A percentile compares a stretch with the other conserved stretches of the same genome.
Conservation (phyloP, 495 filamentous ascomycete genomes). For the Jackrogersella minutella region DNA sequence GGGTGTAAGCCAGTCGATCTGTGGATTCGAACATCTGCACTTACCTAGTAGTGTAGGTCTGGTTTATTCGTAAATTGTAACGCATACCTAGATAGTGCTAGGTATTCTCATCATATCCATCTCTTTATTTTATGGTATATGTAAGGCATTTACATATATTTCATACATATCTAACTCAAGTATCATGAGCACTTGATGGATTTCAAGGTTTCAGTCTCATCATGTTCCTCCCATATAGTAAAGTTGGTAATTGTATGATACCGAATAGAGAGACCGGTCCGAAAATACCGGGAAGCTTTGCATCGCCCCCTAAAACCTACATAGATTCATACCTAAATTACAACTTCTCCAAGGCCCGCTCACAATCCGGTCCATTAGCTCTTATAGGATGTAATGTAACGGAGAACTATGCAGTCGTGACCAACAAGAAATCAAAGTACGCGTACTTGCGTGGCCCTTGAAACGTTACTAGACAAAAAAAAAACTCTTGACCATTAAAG, state of each 20-base stretch:
- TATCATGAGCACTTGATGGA: no score
- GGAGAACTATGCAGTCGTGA: slow-evolving; percentile 12
- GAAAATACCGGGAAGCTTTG: background rate
- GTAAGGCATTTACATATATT: background rate
- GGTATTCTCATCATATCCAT: no score
- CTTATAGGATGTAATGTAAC: slow-evolving; percentile 38
- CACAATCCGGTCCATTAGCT: slow-evolving; percentile 5
- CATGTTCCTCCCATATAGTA: no score
- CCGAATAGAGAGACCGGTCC: background rate
- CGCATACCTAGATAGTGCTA: no score
- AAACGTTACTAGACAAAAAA: slow-evolving; percentile 30
- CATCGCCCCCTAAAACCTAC: background rate
- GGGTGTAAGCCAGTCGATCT: background rate
- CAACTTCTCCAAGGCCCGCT: background rate
- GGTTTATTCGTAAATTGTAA: no score
- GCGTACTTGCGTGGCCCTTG: slow-evolving; percentile 5
- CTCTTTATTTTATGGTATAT: no score
- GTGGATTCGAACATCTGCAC: background rate
- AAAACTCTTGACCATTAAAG: background rate
- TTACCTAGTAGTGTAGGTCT: background rate
- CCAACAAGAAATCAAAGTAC: slow-evolving; percentile 1
- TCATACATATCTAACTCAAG: background rate
- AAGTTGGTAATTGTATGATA: background rate
- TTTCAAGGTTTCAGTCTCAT: no score
- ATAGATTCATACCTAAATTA: background rate